These are phyloP conservation scores for Bruguiera gymnorhiza DNA, from an alignment of 345 rosid genomes.

Conservation along the genomic window DNA sequence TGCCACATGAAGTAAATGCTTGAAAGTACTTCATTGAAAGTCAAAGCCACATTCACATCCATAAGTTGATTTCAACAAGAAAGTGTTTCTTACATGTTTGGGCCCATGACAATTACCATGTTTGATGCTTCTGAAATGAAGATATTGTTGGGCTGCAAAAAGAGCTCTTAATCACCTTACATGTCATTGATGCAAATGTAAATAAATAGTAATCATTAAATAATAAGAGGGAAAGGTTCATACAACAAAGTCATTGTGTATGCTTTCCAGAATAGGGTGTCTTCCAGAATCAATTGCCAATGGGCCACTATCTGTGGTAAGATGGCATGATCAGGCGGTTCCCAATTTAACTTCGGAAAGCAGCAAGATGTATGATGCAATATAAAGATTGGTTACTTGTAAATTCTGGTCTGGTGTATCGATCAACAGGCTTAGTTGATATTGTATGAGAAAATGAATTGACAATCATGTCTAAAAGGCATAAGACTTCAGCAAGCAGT, in stretches of 20 bases:
- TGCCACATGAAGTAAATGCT: background rate
- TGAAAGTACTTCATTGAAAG: background rate
- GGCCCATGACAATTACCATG: slow-evolving; percentile 85
- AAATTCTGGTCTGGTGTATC: slow-evolving; percentile 77
- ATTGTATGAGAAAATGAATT: slow-evolving; percentile 89
- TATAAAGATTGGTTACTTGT: slow-evolving; percentile 48
- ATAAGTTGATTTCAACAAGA: background rate
- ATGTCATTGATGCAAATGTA: background rate
- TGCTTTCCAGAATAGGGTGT: slow-evolving; percentile 90
- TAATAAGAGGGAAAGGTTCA: slow-evolving; percentile 11
- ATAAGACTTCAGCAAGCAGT: slow-evolving; percentile 86
- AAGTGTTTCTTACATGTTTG: slow-evolving; percentile 71
- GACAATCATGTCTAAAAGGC: slow-evolving; percentile 93
- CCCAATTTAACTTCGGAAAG: background rate
- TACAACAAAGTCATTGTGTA: slow-evolving; percentile 83
- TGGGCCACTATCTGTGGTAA: slow-evolving; percentile 72
- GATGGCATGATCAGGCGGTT: slow-evolving; percentile 16
- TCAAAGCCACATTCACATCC: too few relatives aligned
- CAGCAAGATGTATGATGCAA: background rate
- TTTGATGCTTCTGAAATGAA: slow-evolving; percentile 93
- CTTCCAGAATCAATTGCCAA: slow-evolving; percentile 93
- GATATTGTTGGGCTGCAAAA: slow-evolving; percentile 80
- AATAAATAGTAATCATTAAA: background rate
- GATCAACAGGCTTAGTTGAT: slow-evolving; percentile 83
- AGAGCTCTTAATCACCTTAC: slow-evolving; percentile 12